Evolutionary conservation across 106 monocot species (phyloP).

Genomic region (Apostasia ramifera): DNA sequence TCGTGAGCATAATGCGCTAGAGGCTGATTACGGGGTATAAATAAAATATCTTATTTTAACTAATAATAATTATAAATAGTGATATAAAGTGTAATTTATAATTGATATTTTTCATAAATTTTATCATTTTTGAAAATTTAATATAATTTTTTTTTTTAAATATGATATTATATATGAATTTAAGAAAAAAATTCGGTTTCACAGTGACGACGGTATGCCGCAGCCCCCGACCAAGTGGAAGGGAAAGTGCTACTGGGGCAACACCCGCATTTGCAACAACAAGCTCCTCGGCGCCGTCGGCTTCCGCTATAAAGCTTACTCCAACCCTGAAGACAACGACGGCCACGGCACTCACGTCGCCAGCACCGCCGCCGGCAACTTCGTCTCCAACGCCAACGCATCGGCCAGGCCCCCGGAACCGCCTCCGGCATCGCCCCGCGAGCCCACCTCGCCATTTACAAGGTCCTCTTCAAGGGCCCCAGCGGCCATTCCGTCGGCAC

Average conservation of each 20-base stretch:
- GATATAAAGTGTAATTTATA: no score
- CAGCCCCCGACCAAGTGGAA: conserved; percentile 23
- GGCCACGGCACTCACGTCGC: conserved; percentile 27
- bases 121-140: no score
- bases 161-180: no score
- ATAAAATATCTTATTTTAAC: no score
- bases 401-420: conserved; percentile 6
- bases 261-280: conserved; percentile 4
- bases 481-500: neutral
- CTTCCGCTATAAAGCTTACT: neutral
- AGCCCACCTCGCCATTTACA: conserved; percentile 24
- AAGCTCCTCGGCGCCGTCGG: conserved; percentile 18
- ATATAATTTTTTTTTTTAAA: no score
- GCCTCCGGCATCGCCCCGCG: conserved; percentile 18
- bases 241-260: conserved; percentile 10
- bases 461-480: conserved; percentile 1
- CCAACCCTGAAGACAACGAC: neutral
- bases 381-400: conserved; percentile 3
- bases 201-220: conserved; percentile 9
- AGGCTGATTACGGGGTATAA: no score
- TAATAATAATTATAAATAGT: no score
- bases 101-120: no score
- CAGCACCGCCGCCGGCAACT: conserved; percentile 17
- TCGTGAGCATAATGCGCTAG: no score
- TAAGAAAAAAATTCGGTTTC: no score